A percentile compares a stretch with the other conserved stretches of the same genome.
These are phyloP conservation scores for Diplotaxis tenuifolia DNA, from an alignment of 345 rosid species.

Conservation along the genomic window DNA sequence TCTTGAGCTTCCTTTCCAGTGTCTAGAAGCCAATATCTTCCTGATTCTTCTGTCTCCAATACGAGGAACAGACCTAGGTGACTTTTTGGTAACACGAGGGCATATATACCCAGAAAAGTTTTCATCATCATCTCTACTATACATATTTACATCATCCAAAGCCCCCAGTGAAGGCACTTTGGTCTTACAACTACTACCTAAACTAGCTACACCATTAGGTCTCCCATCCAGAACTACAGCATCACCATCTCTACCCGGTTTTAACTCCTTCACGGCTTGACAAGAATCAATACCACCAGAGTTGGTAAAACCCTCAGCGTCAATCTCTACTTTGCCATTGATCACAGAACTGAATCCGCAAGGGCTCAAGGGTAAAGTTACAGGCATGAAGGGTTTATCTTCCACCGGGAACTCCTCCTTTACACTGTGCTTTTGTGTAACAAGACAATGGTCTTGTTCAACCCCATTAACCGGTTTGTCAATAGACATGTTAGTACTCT, in stretches of 20 bases:
- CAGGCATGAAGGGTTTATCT: conserved; percentile 43
- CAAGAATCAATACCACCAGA: conserved; percentile 37
- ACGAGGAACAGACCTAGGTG: conserved; percentile 60
- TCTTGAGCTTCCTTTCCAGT: conserved; percentile 67
- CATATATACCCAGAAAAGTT: conserved; percentile 78
- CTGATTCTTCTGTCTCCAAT: conserved; percentile 92
- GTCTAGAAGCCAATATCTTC: conserved; percentile 89
- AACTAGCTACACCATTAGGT: conserved; percentile 52
- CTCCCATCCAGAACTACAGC: conserved; percentile 58
- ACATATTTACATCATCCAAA: conserved; percentile 68
- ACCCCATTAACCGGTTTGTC: conserved; percentile 41
- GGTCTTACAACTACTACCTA: conserved; percentile 52
- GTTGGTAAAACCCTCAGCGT: conserved; percentile 42
- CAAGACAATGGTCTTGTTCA: conserved; percentile 43
- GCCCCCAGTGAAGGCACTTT: conserved; percentile 42
- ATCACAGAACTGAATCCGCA: conserved; percentile 47
- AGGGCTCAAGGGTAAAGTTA: conserved; percentile 29
- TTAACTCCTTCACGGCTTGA: conserved; percentile 34
- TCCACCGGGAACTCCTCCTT: conserved; percentile 43
- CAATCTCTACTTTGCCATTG: conserved; percentile 46
- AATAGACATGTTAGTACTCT: conserved; percentile 43
- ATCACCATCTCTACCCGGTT: conserved; percentile 44
- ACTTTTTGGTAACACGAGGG: conserved; percentile 51
- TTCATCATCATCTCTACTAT: conserved; percentile 97
- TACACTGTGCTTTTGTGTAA: conserved; percentile 28